Conservation (phyloP, 225 moss, liverwort and hornwort genomes). For the Bryum argenteum region DNA sequence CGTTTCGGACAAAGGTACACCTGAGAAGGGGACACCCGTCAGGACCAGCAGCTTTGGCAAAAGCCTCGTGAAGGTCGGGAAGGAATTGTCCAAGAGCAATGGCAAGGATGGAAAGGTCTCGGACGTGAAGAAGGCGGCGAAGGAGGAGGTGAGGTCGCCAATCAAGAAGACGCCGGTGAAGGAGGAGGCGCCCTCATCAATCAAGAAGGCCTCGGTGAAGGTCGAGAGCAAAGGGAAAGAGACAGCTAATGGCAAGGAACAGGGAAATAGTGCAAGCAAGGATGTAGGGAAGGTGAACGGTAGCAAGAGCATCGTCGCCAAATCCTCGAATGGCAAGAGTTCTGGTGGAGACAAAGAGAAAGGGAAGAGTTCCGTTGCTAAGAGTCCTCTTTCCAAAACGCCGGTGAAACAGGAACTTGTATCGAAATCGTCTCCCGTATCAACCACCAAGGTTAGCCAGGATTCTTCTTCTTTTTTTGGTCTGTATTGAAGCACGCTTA, state of each 20-base stretch:
- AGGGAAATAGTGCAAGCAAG: conserved; percentile 26
- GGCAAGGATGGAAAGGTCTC: conserved; percentile 9
- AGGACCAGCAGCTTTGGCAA: conserved; percentile 39
- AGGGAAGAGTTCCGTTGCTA: conserved; percentile 28
- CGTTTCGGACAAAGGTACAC: conserved; percentile 24
- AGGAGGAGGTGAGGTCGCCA: conserved; percentile 16
- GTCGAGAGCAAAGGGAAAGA: conserved; percentile 21
- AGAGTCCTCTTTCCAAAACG: conserved; percentile 32
- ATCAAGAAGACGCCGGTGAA: conserved; percentile 23
- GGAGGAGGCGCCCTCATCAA: conserved; percentile 14
- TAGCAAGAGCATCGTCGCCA: conserved; percentile 22
- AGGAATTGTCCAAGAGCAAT: conserved; percentile 42
- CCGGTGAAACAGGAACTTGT: conserved; percentile 33
- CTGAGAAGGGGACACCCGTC: conserved; percentile 34
- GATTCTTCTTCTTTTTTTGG: conserved; percentile 7
- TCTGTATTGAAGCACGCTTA: neutral
- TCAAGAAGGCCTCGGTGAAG: neutral
- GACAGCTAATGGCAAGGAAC: conserved; percentile 40
- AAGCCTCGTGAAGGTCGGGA: conserved; percentile 43
- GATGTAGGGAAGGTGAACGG: conserved; percentile 31
- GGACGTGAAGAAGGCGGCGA: conserved; percentile 4
- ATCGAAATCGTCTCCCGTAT: conserved; percentile 32
- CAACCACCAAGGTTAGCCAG: conserved; percentile 30
- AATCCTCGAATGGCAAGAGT: conserved; percentile 43
- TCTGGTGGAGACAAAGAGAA: conserved; percentile 33